A percentile compares a stretch with the other conserved stretches of the same genome.
These are phyloP conservation scores for Colletotrichum costaricense DNA, from an alignment of 2,329 filamentous ascomycete species.

Conservation along the genomic window DNA sequence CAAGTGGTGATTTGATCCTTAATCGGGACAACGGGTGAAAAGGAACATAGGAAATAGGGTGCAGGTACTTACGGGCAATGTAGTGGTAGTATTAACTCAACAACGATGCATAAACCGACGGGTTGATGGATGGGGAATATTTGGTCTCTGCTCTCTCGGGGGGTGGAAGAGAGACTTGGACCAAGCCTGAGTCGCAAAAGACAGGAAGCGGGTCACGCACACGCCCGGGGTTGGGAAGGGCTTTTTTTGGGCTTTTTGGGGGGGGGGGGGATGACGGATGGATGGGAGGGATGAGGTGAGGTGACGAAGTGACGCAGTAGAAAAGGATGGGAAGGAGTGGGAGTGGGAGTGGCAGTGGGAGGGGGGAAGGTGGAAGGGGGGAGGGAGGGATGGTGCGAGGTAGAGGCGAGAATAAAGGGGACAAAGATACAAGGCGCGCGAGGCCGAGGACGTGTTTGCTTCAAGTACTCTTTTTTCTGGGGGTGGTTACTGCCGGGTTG, in stretches of 20 bases:
- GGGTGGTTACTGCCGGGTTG: not conserved
- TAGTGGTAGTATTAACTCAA: conserved; percentile 41
- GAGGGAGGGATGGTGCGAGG: conserved; percentile 5
- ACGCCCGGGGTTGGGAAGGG: conserved; percentile 25
- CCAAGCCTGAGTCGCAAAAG: conserved; percentile 35
- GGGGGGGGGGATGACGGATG: not conserved
- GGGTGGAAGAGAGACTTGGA: conserved; percentile 30
- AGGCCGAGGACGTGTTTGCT: conserved; percentile 36
- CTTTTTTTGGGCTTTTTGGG: not conserved
- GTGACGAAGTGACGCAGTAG: not conserved
- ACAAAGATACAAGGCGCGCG: conserved; percentile 37
- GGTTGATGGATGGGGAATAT: conserved; percentile 37
- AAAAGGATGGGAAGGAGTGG: not conserved
- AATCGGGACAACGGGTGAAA: conserved; percentile 28
- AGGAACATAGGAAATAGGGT: conserved; percentile 36
- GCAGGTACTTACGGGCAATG: conserved; percentile 50
- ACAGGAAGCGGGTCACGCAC: conserved; percentile 35
- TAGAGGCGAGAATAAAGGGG: conserved; percentile 28
- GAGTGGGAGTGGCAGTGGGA: not conserved
- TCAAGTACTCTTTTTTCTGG: conserved; percentile 35
- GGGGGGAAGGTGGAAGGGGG: not conserved
- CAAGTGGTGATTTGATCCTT: conserved; percentile 21
- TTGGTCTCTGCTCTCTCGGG: conserved; percentile 29
- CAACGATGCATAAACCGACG: conserved; percentile 35
- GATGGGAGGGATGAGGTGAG: not conserved